These are phyloP conservation scores for Fusarium continuum DNA, from an alignment of 2,329 filamentous ascomycete species.

Conservation along the genomic window DNA sequence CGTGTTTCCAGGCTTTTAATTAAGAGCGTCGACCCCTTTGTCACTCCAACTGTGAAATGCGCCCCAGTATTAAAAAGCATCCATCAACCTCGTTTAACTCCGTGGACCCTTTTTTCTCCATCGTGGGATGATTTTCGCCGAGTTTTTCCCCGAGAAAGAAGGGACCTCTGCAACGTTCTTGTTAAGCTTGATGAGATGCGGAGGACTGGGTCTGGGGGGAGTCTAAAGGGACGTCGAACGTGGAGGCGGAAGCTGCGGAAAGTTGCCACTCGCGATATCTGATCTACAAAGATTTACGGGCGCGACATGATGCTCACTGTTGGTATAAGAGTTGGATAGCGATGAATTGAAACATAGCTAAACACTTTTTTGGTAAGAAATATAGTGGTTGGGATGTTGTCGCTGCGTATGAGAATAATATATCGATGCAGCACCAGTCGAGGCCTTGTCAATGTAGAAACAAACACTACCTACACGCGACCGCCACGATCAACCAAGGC, in stretches of 20 bases:
- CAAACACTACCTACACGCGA: too few relatives aligned
- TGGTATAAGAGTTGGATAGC: background rate
- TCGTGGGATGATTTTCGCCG: conserved; percentile 14
- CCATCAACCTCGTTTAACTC: background rate
- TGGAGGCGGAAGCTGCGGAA: conserved; percentile 18
- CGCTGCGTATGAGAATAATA: too few relatives aligned
- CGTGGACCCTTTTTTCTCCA: background rate
- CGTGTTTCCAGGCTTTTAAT: too few relatives aligned
- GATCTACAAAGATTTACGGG: too few relatives aligned
- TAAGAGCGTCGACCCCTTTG: background rate
- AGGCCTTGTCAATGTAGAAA: too few relatives aligned
- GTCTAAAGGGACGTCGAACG: background rate
- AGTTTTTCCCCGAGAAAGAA: conserved; percentile 13
- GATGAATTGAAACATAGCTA: too few relatives aligned
- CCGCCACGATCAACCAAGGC: too few relatives aligned
- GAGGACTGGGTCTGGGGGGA: conserved; percentile 20
- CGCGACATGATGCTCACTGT: too few relatives aligned
- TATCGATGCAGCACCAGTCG: too few relatives aligned
- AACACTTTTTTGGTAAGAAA: too few relatives aligned
- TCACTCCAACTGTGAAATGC: background rate
- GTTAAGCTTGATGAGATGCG: conserved; percentile 10
- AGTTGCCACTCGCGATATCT: conserved; percentile 1
- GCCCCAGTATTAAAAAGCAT: conserved; percentile 8
- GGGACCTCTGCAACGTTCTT: conserved; percentile 1
- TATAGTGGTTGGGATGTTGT: too few relatives aligned